A percentile compares a stretch with the other conserved stretches of the same genome.
phyloP scores from a whole-genome alignment of 2,329 filamentous ascomycete genomes.

The Simplicillium sp. region DNA sequence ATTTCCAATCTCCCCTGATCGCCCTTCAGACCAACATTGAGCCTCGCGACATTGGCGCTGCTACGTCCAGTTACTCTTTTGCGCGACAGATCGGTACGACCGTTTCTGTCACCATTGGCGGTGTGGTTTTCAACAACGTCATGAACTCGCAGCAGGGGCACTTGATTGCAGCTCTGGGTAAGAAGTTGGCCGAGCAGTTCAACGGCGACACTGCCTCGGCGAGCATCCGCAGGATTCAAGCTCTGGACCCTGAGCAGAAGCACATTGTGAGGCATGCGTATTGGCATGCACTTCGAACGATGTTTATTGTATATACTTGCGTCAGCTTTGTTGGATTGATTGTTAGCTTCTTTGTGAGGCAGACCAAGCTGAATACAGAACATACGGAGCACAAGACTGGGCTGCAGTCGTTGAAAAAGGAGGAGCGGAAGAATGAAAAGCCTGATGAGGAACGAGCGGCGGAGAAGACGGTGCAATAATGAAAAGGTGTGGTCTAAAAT shows the following conservation, averaged over 20 bases:
- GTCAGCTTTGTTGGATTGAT: constrained; percentile 38
- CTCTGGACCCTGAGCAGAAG: constrained; percentile 35
- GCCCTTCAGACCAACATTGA: constrained; percentile 56
- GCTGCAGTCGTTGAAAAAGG: constrained; percentile 29
- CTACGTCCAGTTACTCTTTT: constrained; percentile 58
- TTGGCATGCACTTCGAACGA: constrained; percentile 38
- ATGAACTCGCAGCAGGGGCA: constrained; percentile 47
- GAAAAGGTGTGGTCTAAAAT: too few species aligned
- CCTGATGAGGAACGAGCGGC: too few species aligned
- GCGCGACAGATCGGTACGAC: constrained; percentile 60
- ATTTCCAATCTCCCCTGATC: constrained; percentile 61
- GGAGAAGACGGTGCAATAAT: too few species aligned
- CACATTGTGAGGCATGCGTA: constrained; percentile 34
- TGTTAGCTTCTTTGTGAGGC: constrained; percentile 36
- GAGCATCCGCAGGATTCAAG: constrained; percentile 47
- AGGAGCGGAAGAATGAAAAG: constrained; percentile 1
- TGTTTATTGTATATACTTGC: constrained; percentile 49
- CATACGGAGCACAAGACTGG: constrained; percentile 52
- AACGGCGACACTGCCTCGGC: constrained; percentile 50
- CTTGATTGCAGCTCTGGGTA: constrained; percentile 40
- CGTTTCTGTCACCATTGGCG: constrained; percentile 61
- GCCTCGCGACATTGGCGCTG: constrained; percentile 56
- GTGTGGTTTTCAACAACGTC: constrained; percentile 70
- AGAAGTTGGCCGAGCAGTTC: constrained; percentile 38
- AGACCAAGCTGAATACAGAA: constrained; percentile 41